Evolutionary conservation across 2,329 filamentous ascomycete species (phyloP), one percentile per base, ranked within the genome.

Genomic region (Epicoccum sorghinum): DNA sequence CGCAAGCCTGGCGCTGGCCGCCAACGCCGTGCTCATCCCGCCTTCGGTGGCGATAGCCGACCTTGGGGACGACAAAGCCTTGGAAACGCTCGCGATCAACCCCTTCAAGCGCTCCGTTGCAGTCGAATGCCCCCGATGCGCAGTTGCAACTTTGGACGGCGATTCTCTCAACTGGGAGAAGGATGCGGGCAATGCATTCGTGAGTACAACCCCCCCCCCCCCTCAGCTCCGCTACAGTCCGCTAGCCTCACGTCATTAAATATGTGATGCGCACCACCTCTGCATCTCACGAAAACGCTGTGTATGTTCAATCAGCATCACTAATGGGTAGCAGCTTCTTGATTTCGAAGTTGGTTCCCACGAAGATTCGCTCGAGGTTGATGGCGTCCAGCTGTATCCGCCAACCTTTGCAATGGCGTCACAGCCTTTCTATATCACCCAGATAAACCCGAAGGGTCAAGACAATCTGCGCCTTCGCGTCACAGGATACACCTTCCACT

Each of bases 331-430:
- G 27, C 33, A 76, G 74, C 55, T 70, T 14, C 65, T 77, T 30
- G 70, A 76, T 53, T 74, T 77, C 48, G 66, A 70, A 49, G 65
- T 75, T 33, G 73, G 72, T 22, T 37, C 64, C 8, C 47, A 64
- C 30, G 63, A 71, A 44, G 62, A 71, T 27, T 67, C 62, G 3
- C 65, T 76, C 14, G 60, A 70, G 13, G 66, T 76, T 48, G 68
- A 73, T 49, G 73, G 70, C 40, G 62, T 65, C 30, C 72, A 70
- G 47, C 67, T 77, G n/a, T 76, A 73, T 51, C 75, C 75, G 13
- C 75, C 74, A 7, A 61, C 64, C 6, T 70, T 75, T 49, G 62
- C 62, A 50, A 58, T 64, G 36, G 61, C 66, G 44, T 49, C 60
- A n/a, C 57, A 69, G 27, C 62, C 69, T 18, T 72, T 73, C 58